Evolutionary conservation across 768 basidiomycete genomes (phyloP).

Genomic region (Saitozyma podzolica): DNA sequence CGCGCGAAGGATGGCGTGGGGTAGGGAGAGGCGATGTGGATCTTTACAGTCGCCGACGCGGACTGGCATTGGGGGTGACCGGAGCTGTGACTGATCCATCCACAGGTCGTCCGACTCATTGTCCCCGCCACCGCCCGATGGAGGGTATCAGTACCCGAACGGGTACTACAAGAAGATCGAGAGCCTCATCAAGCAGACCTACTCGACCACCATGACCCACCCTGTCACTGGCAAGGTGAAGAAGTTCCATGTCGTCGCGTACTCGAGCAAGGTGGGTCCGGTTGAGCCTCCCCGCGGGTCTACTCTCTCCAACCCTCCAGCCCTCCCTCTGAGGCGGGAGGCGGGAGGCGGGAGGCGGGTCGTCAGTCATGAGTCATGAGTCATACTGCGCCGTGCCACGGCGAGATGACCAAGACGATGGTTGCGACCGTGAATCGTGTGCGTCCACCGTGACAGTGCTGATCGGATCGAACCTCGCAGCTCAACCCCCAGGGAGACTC

Average conservation of each 20-base stretch:
- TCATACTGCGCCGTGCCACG: not conserved
- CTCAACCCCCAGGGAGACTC: slow-evolving; percentile 43
- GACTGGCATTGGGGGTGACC: no score
- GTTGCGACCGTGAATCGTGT: no score
- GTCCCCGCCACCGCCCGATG: slow-evolving; percentile 21
- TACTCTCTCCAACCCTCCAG: not conserved
- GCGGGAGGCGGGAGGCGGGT: no score
- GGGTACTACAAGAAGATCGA: slow-evolving; percentile 16
- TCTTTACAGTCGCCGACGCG: no score
- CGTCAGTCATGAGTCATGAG: no score
- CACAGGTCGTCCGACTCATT: slow-evolving; percentile 18
- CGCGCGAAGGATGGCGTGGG: no score
- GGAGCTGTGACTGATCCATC: not conserved
- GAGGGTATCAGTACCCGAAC: not conserved
- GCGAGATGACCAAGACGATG: no score
- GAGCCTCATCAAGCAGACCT: slow-evolving; percentile 50
- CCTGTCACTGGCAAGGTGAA: slow-evolving; percentile 36
- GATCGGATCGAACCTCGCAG: slow-evolving; percentile 5
- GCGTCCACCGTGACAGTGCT: not conserved
- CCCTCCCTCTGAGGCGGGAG: no score
- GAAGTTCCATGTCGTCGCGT: slow-evolving; percentile 49
- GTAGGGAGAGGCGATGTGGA: no score
- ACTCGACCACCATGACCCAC: slow-evolving; percentile 43
- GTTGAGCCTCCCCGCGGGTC: not conserved
- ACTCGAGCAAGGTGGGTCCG: slow-evolving; percentile 36